A percentile compares a stretch with the other conserved stretches of the same genome.
These are phyloP conservation scores for Leptodontidium sp. DNA, from an alignment of 2,329 filamentous ascomycete genomes.

Conservation along the genomic window DNA sequence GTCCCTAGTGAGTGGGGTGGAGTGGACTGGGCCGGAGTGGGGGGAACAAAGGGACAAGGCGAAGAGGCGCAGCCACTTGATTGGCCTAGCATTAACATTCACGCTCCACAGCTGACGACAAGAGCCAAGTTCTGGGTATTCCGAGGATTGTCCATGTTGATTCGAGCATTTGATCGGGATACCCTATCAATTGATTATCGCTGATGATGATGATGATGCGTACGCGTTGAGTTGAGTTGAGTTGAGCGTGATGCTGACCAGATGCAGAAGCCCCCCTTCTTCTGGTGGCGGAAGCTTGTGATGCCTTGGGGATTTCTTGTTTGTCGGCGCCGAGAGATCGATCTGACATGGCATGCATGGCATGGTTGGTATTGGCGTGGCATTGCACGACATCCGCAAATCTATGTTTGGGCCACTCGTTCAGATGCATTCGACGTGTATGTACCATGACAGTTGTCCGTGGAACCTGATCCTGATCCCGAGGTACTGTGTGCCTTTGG, in stretches of 20 bases:
- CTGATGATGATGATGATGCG: neutral
- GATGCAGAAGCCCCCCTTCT: conserved; percentile 1
- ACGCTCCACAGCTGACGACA: neutral
- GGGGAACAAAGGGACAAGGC: neutral
- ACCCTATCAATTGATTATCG: neutral
- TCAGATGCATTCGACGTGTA: neutral
- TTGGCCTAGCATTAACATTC: too few species aligned
- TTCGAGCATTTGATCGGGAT: neutral
- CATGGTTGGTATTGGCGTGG: too few species aligned
- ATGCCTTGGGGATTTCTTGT: conserved; percentile 3
- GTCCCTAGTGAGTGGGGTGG: neutral
- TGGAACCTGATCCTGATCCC: too few species aligned
- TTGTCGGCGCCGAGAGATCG: neutral
- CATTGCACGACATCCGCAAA: neutral
- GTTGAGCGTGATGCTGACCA: neutral
- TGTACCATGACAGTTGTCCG: too few species aligned
- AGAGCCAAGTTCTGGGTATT: neutral
- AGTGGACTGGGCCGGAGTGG: neutral
- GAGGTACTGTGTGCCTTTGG: too few species aligned
- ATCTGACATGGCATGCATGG: neutral
- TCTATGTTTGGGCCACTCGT: neutral
- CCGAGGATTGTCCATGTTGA: neutral
- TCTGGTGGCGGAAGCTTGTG: neutral
- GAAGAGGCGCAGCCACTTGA: neutral
- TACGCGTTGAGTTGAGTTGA: neutral